Evolutionary conservation across 768 basidiomycete genomes (phyloP), one percentile per base, ranked within the genome.

Genomic region (Termitomyces sp.): DNA sequence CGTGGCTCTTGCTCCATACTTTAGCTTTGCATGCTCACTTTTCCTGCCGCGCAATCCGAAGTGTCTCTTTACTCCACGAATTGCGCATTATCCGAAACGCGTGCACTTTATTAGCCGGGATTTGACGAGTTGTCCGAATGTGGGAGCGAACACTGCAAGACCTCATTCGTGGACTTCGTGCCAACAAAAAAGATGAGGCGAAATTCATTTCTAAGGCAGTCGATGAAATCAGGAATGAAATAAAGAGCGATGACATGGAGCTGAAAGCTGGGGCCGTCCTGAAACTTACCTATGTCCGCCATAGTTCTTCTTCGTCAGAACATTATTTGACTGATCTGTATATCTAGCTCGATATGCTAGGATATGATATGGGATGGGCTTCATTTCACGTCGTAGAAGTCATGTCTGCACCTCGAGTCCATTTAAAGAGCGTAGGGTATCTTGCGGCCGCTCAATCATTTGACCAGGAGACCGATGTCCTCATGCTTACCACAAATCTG

Each of bases 331-430:
- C 57, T 63, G 54, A 65, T 60, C 9, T 31, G 36, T 59, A 24
- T 34, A 31, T 57, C n/a, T 60, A 98, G 96, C 86, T 99, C 61
- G 93, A 98, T 70, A 98, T 99, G 97, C 74, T 99, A 53, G 97
- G 88, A 54, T 94, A 88, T 68, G 94, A 90, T 75, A 97, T 90
- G 86, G 84, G 84, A 58, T 97, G 94, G 86, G 95, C 95, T 46
- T 92, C 97, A 8, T 99, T 99, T 66, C 87, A 96, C 70, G 90
- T 99, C 54, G 88, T 98, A 6, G 97, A 99, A 69, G 94, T 96
- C 70, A 99, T 99, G 97, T 94, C 94, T 37, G 94, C 94, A 4
- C 77, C 89, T 4, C 87, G 87, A 68, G 83, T 88, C 63, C 95
- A 98, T 73, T 80, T 98, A 63, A 99, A 99, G 78, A 86, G 84